Evolutionary conservation across 345 rosid genomes (phyloP).

Genomic region (Eucalyptus leucophloia): DNA sequence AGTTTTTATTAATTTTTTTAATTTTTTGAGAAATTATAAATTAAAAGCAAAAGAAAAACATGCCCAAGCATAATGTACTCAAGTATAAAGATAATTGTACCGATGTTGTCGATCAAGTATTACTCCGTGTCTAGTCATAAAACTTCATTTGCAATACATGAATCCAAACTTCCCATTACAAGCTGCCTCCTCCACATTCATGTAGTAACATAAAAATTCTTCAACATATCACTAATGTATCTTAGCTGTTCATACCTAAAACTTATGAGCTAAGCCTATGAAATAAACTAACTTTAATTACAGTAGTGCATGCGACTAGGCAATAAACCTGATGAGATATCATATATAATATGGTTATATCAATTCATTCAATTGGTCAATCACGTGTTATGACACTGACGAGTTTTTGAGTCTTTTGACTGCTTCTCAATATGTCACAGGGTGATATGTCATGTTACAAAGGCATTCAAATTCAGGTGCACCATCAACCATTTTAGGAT

Average conservation of each 20-base stretch:
- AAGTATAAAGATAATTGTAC: no score
- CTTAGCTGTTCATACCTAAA: neutral
- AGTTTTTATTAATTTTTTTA: neutral
- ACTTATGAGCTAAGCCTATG: neutral
- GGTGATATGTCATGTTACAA: neutral
- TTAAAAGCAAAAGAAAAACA: no score
- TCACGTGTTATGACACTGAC: rapidly evolving
- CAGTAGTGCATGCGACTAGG: rapidly evolving
- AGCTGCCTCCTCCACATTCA: neutral
- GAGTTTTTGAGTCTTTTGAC: neutral
- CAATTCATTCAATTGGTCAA: neutral
- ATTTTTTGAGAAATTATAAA: neutral
- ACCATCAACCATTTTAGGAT: neutral
- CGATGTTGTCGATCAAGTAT: rapidly evolving
- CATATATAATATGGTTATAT: neutral
- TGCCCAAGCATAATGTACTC: no score
- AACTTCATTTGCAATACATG: neutral
- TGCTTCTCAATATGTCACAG: neutral
- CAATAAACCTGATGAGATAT: neutral
- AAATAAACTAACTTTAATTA: no score
- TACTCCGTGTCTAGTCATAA: neutral
- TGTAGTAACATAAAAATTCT: neutral
- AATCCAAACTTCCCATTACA: neutral
- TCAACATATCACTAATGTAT: neutral
- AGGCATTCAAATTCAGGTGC: neutral